phyloP scores from a whole-genome alignment of 2,329 filamentous ascomycete genomes.

The Macrophomina tecta region DNA sequence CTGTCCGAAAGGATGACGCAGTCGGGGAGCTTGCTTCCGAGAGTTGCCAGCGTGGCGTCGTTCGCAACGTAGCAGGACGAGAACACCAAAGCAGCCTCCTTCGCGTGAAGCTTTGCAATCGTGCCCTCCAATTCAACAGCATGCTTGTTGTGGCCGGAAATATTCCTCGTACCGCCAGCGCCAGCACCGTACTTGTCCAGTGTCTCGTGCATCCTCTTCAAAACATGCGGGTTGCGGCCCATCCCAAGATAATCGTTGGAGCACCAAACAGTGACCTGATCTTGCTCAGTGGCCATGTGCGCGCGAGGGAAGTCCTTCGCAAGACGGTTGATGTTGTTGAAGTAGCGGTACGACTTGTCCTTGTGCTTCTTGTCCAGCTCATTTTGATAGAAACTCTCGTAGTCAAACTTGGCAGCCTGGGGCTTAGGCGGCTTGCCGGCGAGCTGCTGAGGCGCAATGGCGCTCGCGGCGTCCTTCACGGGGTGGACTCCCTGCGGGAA shows the following conservation, averaged over 20 bases:
- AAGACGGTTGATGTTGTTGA: conserved; percentile 99
- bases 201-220: conserved; percentile 92
- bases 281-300: conserved; percentile 82
- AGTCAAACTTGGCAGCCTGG: conserved; percentile 74
- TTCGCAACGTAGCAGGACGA: conserved; percentile 98
- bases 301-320: conserved; percentile 95
- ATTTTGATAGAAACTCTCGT: conserved; percentile 83
- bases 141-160: conserved; percentile 96
- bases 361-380: conserved; percentile 99
- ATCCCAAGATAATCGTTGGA: conserved; percentile 99
- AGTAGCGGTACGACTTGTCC: conserved; percentile 99
- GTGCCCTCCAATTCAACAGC: conserved; percentile 83
- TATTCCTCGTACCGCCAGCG: conserved; percentile 94
- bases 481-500: conserved; percentile 39
- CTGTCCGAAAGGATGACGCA: conserved; percentile 98
- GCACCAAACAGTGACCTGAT: conserved; percentile 97
- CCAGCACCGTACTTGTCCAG: conserved; percentile 94
- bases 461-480: conserved; percentile 13
- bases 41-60: conserved; percentile 91
- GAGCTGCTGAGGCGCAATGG: conserved; percentile 34
- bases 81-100: conserved; percentile 92
- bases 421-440: conserved; percentile 55
- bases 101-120: conserved; percentile 85
- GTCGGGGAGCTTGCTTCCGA: conserved; percentile 95
- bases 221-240: conserved; percentile 86